Percentiles rank a stretch among this genome's conserved stretches.
Conservation (phyloP, 2,329 filamentous ascomycete species). For the Neonectria faginata region DNA sequence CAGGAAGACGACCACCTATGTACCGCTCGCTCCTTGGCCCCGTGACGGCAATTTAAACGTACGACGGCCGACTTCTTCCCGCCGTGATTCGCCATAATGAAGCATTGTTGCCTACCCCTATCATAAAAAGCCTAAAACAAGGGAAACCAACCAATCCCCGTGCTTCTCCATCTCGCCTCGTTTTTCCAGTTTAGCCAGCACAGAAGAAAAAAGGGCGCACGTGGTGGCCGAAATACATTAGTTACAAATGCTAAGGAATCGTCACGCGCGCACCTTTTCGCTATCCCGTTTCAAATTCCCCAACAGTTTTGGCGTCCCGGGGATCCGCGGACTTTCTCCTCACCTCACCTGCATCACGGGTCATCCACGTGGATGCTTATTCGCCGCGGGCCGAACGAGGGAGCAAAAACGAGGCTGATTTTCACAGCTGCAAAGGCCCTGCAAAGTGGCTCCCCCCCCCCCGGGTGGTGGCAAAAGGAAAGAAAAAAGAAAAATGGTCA, state of each 20-base stretch:
- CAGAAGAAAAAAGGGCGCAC: background rate
- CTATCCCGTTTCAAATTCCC: background rate
- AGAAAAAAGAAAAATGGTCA: background rate
- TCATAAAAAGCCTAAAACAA: background rate
- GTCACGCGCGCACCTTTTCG: background rate
- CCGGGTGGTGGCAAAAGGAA: background rate
- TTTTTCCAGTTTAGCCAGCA: background rate
- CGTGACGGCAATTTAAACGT: background rate
- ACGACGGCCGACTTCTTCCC: background rate
- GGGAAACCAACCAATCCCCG: background rate
- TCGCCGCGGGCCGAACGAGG: slow-evolving; percentile 18
- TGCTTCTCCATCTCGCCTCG: background rate
- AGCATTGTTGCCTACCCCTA: background rate
- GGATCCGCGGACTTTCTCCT: background rate
- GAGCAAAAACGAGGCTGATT: background rate
- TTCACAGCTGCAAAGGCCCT: background rate
- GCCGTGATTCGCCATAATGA: background rate
- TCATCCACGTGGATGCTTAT: slow-evolving; percentile 37
- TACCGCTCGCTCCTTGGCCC: no score
- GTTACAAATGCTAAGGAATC: background rate
- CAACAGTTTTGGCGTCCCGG: slow-evolving; percentile 14
- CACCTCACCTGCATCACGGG: slow-evolving; percentile 32
- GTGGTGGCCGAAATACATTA: background rate
- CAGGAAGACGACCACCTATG: background rate
- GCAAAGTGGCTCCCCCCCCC: background rate